Evolutionary conservation across 371 early-diverging fungal genomes (phyloP), one percentile per base, ranked within the genome.

Genomic region (Fennellomyces sp.): DNA sequence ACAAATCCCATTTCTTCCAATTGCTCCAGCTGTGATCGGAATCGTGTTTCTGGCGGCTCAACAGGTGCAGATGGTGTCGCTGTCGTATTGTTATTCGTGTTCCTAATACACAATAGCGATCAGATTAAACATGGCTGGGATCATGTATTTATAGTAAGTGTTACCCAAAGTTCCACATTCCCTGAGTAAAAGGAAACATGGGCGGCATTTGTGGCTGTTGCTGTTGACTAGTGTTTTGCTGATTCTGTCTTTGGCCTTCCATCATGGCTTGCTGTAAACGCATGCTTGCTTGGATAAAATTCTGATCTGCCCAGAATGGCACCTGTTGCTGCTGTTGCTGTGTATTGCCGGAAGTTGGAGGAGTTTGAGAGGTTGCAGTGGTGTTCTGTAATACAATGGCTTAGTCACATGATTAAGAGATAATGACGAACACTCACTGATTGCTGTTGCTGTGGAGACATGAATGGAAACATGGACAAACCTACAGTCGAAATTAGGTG

Each of bases 1-100:
- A 78, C 64, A 64, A 94, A 95, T 19, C 96, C 96, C 89, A 93
- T 93, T 55, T 93, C 91, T 55, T 88, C 88, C 49, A 95, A 69
- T 52, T 86, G 84, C 12, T 76, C 86, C 13, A 93, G 74, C 72
- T 93, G 88, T 47, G 79, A 66, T 58, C 82, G 83, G 79, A 88
- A 93, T 45, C 84, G 84, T 54, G 81, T 76, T 58, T 85, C 85
- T 42, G 85, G 85, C 27, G 84, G 77, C 49, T 84, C 85, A 7
- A 65, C 52, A 15, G 36, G 55, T 5, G 53, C 41, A 30, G 23
- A n/a, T 15, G 61, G 15, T 3, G 27, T n/a, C 12, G 60, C 3
- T 38, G 30, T n/a, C 60, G 56, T 52, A 51, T 35, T 28, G 51
- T 56, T 28, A 50, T 28, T 39, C 8, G 41, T 13, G 27, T 28